Evolutionary conservation across 1,284 basidiomycete genomes (phyloP), one percentile per base, ranked within the genome.

Genomic region (Leccinum solheimii): DNA sequence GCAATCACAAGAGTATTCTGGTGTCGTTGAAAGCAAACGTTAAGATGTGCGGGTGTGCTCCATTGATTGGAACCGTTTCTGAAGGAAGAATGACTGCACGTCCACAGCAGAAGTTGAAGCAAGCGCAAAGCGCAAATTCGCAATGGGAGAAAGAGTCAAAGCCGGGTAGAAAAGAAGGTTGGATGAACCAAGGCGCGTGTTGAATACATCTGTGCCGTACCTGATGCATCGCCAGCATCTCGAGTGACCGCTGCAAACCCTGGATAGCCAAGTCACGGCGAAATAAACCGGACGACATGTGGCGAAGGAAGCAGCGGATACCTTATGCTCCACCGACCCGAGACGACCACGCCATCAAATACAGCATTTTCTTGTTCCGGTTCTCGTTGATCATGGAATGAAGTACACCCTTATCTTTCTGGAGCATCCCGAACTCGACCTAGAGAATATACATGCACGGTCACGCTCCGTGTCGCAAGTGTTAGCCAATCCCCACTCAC

Each of bases 161-260:
- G 76, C 88, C 90, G 59, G 10, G 26, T 8, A 60, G 62, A 57
- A 62, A 38, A 38, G 36, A 38, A 38, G 45, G 60, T 40, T 36
- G 8, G 3, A 23, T 59, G 2, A 10, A 7, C 61, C 14, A 53
- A 54, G 6, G 36, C 60, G 30, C n/a, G 26, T 1, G 21, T 51
- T 34, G 26, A 57, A 50, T 23, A 21, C 3, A 36, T 16, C 50
- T 61, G 16, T 16, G 21, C 73, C 83, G 66, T 73, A 82, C 80
- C 73, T 66, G 69, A 60, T 54, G 75, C 67, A 57, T 72, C 69
- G 57, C 72, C 74, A 58, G 72, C 69, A 53, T 73, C 75, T 30
- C 76, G 77, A 55, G 72, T 78, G 9, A 84, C 80, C 51, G 87
- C 87, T 53, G 82, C 85, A 74, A 91, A 91, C 83, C 23, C 13